Evolutionary conservation across 768 basidiomycete species (phyloP), one percentile per base, ranked within the genome.

Genomic region (Russula dissimulans): DNA sequence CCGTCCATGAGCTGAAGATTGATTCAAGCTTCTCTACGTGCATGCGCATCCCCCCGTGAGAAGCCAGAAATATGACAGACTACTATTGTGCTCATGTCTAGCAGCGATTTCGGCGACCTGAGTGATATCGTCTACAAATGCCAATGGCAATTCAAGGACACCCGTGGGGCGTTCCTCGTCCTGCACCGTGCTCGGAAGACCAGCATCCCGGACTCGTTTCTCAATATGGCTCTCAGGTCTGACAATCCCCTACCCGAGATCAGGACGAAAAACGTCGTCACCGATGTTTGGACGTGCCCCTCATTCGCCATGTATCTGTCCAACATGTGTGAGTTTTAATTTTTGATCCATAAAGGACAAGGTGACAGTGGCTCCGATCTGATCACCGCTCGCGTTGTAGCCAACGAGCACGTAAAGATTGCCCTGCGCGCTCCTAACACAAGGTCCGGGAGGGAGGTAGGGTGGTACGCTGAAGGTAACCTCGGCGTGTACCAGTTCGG

Each of bases 391-490:
- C 29, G 9, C 34, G 6, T 22, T 32, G 36, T 31, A 61, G 60
- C 55, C 26, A 17, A 44, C 43, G 60, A 61, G 31, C 49, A 57
- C 50, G 44, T 61, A 34, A 61, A 47, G 44, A 51, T 61, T 17
- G 60, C 60, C 11, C 32, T 57, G 56, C 60, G 60, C 31, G 29
- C 50, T 41, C 22, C 60, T 2, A 36, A 42, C 7, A 3, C 50
- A 12, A 55, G 38, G 43, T 46, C 56, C 17, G 60, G 34, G 44
- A 12, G 26, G 32, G 55, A 57, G 32, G 47, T 50, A 7, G 60
- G 60, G 10, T 61, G 60, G 60, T 61, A 61, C 22, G 55, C 60
- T 29, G 60, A 61, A 41, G 60, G 60, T 14, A 57, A 61, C 60
- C 32, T 57, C 14, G 60, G 60, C 34, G 49, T 61, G 15, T 53